These are phyloP conservation scores for Talaromyces liani DNA, from an alignment of 495 filamentous ascomycete genomes.

Conservation along the genomic window DNA sequence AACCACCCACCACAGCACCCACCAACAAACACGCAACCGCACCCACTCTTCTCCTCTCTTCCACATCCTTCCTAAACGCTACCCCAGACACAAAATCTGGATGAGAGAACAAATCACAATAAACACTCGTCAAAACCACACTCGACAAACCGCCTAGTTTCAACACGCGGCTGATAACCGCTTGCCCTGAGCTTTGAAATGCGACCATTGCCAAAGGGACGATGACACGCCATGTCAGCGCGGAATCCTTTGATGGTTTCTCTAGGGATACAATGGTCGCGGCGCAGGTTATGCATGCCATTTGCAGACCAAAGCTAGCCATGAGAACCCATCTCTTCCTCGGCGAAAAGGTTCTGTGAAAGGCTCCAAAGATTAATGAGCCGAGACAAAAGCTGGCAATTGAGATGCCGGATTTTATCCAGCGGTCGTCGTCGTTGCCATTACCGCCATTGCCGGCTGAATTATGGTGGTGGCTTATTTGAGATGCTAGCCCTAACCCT, in stretches of 20 bases:
- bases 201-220: conserved; percentile 56
- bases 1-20: conserved; percentile 53
- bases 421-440: conserved; percentile 29
- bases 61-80: conserved; percentile 26
- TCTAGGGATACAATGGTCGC: conserved; percentile 50
- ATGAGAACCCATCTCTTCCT: conserved; percentile 54
- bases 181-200: conserved; percentile 65
- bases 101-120: conserved; percentile 64
- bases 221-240: conserved; percentile 48
- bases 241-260: conserved; percentile 27
- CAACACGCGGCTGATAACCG: conserved; percentile 58
- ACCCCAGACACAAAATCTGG: conserved; percentile 35
- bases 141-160: conserved; percentile 55
- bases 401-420: conserved; percentile 59
- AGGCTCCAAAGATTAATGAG: conserved; percentile 53
- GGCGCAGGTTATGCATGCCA: conserved; percentile 43
- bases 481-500: conserved; percentile 50
- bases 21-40: conserved; percentile 52
- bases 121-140: conserved; percentile 65
- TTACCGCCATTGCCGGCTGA: too few species aligned
- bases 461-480: neutral
- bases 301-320: conserved; percentile 51
- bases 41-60: conserved; percentile 47
- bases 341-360: conserved; percentile 51
- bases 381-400: conserved; percentile 61